phyloP scores from a whole-genome alignment of 1,284 basidiomycete species.

The Moniliophthora roreri region DNA sequence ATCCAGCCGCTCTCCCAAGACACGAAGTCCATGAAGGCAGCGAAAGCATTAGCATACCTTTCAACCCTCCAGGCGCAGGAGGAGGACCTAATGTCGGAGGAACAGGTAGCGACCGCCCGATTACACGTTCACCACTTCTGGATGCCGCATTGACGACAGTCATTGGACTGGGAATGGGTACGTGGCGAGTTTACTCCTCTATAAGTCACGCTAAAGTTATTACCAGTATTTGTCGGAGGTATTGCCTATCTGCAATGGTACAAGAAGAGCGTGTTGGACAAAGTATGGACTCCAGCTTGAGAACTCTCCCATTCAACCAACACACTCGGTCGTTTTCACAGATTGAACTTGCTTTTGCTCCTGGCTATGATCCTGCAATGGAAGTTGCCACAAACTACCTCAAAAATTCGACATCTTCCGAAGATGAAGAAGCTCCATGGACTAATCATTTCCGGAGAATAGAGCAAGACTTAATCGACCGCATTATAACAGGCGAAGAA shows the following conservation, averaged over 20 bases:
- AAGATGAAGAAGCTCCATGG: slow-evolving; percentile 40
- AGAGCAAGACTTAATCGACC: slow-evolving; percentile 77
- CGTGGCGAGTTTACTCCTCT: slow-evolving; percentile 17
- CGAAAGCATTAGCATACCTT: slow-evolving; percentile 33
- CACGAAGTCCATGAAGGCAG: slow-evolving; percentile 42
- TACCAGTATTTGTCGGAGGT: slow-evolving; percentile 66
- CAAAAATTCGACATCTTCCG: slow-evolving; percentile 21
- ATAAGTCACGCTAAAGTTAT: not conserved
- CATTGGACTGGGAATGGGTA: slow-evolving; percentile 61
- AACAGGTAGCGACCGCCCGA: slow-evolving; percentile 29
- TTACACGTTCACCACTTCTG: slow-evolving; percentile 41
- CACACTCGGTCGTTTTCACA: slow-evolving; percentile 22
- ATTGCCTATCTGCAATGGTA: slow-evolving; percentile 76
- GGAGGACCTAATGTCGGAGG: slow-evolving; percentile 30
- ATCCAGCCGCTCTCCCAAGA: slow-evolving; percentile 4
- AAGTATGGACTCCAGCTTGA: slow-evolving; percentile 42
- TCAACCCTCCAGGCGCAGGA: slow-evolving; percentile 41
- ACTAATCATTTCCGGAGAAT: slow-evolving; percentile 63
- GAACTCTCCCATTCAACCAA: slow-evolving; percentile 2
- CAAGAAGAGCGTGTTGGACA: slow-evolving; percentile 76
- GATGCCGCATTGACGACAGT: slow-evolving; percentile 61
- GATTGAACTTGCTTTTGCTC: slow-evolving; percentile 65
- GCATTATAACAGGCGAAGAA: slow-evolving; percentile 74
- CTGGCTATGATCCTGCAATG: slow-evolving; percentile 77
- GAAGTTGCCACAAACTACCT: slow-evolving; percentile 60